A percentile compares a stretch with the other conserved stretches of the same genome.
Conservation (phyloP, 164 flowering plant genomes). For the Kalanchoe fedtschenkoi region DNA sequence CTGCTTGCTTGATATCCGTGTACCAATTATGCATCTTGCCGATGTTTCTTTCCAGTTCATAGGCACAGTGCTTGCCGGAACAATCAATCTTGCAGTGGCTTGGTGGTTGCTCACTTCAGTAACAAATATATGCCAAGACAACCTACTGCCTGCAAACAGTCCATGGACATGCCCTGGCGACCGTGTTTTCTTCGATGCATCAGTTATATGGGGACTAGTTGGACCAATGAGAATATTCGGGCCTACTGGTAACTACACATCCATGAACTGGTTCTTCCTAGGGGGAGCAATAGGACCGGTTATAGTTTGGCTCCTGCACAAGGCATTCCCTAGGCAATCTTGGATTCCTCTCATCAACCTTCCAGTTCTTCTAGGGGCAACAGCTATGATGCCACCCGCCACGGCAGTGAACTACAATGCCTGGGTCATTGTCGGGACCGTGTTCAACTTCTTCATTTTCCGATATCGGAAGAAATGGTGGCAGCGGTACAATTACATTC, state of each 20-base stretch:
- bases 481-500: conserved; percentile 82
- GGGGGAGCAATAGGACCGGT: conserved; percentile 77
- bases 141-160: conserved; percentile 43
- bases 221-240: conserved; percentile 85
- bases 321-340: conserved; percentile 56
- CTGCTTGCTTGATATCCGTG: neutral
- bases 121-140: conserved; percentile 47
- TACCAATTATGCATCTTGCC: neutral
- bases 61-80: conserved; percentile 62
- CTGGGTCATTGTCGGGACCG: conserved; percentile 68
- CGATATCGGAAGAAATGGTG: conserved; percentile 78
- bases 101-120: conserved; percentile 50
- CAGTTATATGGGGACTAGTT: conserved; percentile 87
- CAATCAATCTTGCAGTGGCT: conserved; percentile 46
- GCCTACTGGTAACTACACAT: conserved; percentile 43
- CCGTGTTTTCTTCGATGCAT: conserved; percentile 86
- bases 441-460: conserved; percentile 79
- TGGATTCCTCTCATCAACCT: conserved; percentile 89
- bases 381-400: conserved; percentile 79
- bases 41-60: conserved; percentile 29
- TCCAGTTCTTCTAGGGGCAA: conserved; percentile 81
- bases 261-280: conserved; percentile 88
- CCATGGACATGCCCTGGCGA: conserved; percentile 82
- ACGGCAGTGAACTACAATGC: conserved; percentile 68
- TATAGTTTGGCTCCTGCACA: conserved; percentile 68